Evolutionary conservation across 106 monocot species (phyloP), one percentile per base, ranked within the genome.

Genomic region (Posidonia australis): DNA sequence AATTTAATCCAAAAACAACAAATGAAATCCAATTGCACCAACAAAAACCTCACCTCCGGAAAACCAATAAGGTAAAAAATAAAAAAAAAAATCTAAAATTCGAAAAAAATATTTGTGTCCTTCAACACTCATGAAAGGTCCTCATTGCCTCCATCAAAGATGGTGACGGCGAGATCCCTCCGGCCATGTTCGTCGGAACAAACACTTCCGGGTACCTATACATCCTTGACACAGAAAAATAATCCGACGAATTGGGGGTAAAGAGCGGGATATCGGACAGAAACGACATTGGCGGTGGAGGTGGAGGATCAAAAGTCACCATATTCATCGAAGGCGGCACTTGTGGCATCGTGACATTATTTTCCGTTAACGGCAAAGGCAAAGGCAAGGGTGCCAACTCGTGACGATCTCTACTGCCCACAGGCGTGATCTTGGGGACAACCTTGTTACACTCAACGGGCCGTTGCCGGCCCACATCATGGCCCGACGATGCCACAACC

Each of bases 171-270:
- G 51, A n/a, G n/a, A n/a, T 20, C 14, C 5, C 46, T 32, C 41
- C 49, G 18, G 29, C 54, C 29, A 44, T 45, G n/a, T 12, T 23
- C 23, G 64, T 3, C 11, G 48, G 45, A 10, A 65, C 44, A 1
- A 65, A 5, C 25, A n/a, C 23, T 13, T 68, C 31, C 25, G 44
- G 24, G 19, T 56, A 57, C 12, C 56, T 58, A 23, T 68, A 58
- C 21, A 31, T 55, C 43, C 43, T 52, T 10, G 52, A 28, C 11
- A 24, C 13, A 10, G 46, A 64, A 23, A 47, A 5, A 19, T 13
- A 26, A 64, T 64, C 64, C 17, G 48, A 46, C 13, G 64, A 48
- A 46, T 29, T 29, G 21, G 64, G 23, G 10, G 23, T 27, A 25
- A 28, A 65, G 16, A 65, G 24, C 0, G 64, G 47, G 4, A 65